Evolutionary conservation across 2,329 filamentous ascomycete species (phyloP), one percentile per base, ranked within the genome.

Genomic region (Pestalotiopsis sp.): DNA sequence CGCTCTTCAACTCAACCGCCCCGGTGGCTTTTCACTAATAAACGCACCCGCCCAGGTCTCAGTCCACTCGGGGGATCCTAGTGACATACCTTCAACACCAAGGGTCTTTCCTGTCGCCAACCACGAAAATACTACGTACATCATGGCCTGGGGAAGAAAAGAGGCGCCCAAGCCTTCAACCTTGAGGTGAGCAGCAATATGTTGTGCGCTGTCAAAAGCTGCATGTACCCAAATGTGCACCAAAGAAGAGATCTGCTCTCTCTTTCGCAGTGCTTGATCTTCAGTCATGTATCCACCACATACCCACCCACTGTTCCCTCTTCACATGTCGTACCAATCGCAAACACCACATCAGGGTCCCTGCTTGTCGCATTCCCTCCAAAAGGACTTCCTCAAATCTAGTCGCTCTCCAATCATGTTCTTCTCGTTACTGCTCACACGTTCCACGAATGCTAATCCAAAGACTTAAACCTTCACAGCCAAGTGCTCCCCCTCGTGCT

Each of bases 401-500:
- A 45, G 25, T 14, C 27, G 27, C 60, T 63, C 38, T 63, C 60
- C 17, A 20, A n/a, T 12, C 27, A 63, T 65, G 57, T 5, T 27
- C n/a, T 11, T 23, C 4, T 52, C 9, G 45, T 52, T 7, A n/a
- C n/a, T 59, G 13, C 23, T 9, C 25, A 25, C 1, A 59, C 4
- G 6, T 25, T 5, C n/a, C 23, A 14, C 25, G 27, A 59, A 36
- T 59, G 61, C 61, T 64, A 23, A 58, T 65, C 67, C 66, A 61
- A 23, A 59, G 65, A 20, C 45, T 3, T 27, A n/a, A 13, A n/a
- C n/a, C 2, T 31, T 40, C 27, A 40, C 72, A 90, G 87, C 71
- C 84, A 91, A 76, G 79, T 94, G 49, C 74, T 93, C 36, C 92
- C 92, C 4, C 86, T 94, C 62, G 68, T 93, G 68, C 83, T 93